Percentiles rank a stretch among this genome's conserved stretches.
Conservation (phyloP, 2,329 filamentous ascomycete species). For the Curvularia sp. region DNA sequence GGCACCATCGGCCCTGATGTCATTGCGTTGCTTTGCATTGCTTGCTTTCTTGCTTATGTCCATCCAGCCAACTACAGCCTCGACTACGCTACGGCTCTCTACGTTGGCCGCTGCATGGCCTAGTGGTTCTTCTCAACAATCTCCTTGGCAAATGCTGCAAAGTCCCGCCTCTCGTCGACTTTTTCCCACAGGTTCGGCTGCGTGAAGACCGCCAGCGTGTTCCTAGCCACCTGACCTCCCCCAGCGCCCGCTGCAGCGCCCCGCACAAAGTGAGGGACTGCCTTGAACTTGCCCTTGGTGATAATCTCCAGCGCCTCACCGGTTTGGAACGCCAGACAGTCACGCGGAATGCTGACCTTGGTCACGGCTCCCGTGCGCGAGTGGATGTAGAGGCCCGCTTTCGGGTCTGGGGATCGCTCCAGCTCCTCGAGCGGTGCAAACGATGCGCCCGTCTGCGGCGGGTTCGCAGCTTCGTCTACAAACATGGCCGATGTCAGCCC, state of each 20-base stretch:
- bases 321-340: conserved; percentile 95
- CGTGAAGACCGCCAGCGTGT: conserved; percentile 95
- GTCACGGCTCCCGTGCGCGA: conserved; percentile 80
- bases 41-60: not conserved
- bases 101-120: not conserved
- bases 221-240: conserved; percentile 60
- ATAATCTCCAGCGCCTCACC: conserved; percentile 91
- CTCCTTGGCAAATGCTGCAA: conserved; percentile 74
- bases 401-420: conserved; percentile 76
- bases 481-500: conserved; percentile 97
- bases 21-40: not conserved
- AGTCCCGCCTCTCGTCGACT: conserved; percentile 74
- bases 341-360: conserved; percentile 90
- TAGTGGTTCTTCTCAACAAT: conserved; percentile 57
- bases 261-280: conserved; percentile 93
- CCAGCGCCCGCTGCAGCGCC: conserved; percentile 66
- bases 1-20: not conserved
- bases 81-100: not conserved
- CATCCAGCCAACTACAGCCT: not conserved
- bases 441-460: conserved; percentile 40
- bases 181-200: conserved; percentile 89
- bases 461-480: conserved; percentile 72
- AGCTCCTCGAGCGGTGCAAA: conserved; percentile 72
- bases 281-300: conserved; percentile 87
- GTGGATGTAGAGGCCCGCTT: conserved; percentile 91